Conservation (phyloP, 2,329 filamentous ascomycete genomes). For the Fusarium xyrophilum region DNA sequence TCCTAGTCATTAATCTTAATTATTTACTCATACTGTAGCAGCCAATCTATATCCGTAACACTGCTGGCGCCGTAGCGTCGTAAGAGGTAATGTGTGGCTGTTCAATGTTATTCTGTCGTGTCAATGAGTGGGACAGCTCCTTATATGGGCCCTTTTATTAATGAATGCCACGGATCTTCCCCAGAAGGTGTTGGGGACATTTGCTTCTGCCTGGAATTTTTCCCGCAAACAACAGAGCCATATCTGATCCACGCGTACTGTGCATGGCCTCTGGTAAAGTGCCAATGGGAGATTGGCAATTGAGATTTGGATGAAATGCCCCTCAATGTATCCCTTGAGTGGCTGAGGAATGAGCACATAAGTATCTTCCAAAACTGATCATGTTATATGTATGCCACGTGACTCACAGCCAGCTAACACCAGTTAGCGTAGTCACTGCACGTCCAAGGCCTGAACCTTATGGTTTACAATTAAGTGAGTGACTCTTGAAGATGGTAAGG, state of each 20-base stretch:
- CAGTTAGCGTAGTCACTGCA: not conserved
- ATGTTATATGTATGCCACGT: not conserved
- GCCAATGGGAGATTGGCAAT: conserved; percentile 5
- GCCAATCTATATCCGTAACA: conserved; percentile 24
- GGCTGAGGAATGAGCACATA: not conserved
- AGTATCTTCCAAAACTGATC: not conserved
- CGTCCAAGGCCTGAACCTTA: not conserved
- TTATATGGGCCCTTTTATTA: conserved; percentile 4
- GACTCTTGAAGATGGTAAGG: not conserved
- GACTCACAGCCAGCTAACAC: not conserved
- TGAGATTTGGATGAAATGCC: not conserved
- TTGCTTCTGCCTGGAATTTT: conserved; percentile 7
- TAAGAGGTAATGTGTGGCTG: conserved; percentile 23
- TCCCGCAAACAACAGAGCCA: conserved; percentile 20
- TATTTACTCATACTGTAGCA: conserved; percentile 30
- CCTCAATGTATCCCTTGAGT: not conserved
- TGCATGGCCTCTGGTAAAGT: conserved; percentile 37
- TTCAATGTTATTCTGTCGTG: not conserved
- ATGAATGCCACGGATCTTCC: conserved; percentile 6
- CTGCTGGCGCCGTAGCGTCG: conserved; percentile 18
- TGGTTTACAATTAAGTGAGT: not conserved
- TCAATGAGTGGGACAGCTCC: conserved; percentile 18
- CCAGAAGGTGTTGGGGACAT: conserved; percentile 8
- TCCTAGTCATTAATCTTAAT: not conserved
- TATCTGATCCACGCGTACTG: conserved; percentile 36